These are phyloP conservation scores for Dryadomyces sulphureus DNA, from an alignment of 2,329 filamentous ascomycete genomes.

Conservation along the genomic window DNA sequence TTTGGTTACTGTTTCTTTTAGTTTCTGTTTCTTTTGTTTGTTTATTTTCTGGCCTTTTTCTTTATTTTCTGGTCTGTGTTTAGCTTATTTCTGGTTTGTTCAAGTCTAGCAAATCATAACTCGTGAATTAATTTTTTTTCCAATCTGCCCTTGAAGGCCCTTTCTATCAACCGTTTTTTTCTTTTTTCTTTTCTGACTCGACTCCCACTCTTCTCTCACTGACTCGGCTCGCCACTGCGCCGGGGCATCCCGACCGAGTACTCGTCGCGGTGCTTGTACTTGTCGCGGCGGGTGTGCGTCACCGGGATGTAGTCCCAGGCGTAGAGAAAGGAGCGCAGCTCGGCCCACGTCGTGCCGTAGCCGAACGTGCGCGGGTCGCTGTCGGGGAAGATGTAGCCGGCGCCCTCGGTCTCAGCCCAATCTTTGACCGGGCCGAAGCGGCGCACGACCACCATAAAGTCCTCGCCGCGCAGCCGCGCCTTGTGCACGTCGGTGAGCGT, in stretches of 20 bases:
- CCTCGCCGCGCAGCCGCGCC: conserved; percentile 7
- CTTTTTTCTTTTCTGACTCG: background rate
- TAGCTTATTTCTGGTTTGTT: too few species aligned
- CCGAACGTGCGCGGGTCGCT: conserved; percentile 10
- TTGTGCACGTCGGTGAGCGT: conserved; percentile 10
- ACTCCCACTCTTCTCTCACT: background rate
- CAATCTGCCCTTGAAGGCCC: too few species aligned
- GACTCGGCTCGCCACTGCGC: background rate
- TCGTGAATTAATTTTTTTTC: too few species aligned
- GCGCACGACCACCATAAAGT: conserved; percentile 11
- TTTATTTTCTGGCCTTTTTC: conserved; percentile 1
- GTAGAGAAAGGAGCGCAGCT: conserved; percentile 10
- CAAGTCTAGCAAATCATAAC: too few species aligned
- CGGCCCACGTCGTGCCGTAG: conserved; percentile 10
- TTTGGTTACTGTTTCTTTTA: too few species aligned
- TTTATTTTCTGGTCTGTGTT: too few species aligned
- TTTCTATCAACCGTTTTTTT: too few species aligned
- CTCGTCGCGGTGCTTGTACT: conserved; percentile 11
- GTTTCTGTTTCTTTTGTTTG: background rate
- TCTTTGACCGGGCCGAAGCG: background rate
- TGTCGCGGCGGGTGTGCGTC: conserved; percentile 8
- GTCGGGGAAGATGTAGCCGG: conserved; percentile 6
- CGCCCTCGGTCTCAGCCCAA: conserved; percentile 1
- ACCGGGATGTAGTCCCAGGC: conserved; percentile 10
- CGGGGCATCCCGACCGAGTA: conserved; percentile 7